Evolutionary conservation across 768 basidiomycete species (phyloP).

Genomic region (Megacollybia marginata): DNA sequence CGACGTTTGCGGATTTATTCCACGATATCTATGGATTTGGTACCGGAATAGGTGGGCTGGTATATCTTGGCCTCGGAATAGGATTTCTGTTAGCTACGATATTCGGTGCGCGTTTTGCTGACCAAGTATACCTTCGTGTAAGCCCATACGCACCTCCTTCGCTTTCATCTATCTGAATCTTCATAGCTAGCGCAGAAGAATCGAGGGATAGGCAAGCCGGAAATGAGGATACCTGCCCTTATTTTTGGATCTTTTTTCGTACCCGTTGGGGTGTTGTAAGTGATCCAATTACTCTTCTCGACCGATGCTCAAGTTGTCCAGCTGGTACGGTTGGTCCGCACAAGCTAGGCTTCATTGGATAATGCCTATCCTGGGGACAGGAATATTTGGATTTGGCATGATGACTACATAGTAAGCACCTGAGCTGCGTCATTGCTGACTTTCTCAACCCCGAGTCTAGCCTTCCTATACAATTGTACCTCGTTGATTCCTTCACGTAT

Average conservation of each 20-base stretch:
- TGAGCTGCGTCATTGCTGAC: slow-evolving; percentile 2
- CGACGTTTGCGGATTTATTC: slow-evolving; percentile 62
- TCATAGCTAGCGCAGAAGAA: slow-evolving; percentile 42
- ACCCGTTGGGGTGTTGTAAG: slow-evolving; percentile 66
- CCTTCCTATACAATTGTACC: slow-evolving; percentile 62
- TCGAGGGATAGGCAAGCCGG: slow-evolving; percentile 61
- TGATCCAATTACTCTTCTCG: slow-evolving; percentile 1
- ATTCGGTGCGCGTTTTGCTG: slow-evolving; percentile 27
- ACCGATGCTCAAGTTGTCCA: slow-evolving; percentile 12
- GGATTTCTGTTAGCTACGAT: slow-evolving; percentile 45
- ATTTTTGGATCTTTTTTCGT: slow-evolving; percentile 65
- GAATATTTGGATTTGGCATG: slow-evolving; percentile 55
- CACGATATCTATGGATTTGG: slow-evolving; percentile 41
- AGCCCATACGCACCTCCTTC: neutral
- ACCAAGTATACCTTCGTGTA: neutral
- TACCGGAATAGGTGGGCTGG: slow-evolving; percentile 44
- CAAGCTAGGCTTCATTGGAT: slow-evolving; percentile 63
- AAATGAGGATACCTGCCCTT: slow-evolving; percentile 70
- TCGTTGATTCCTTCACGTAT: slow-evolving; percentile 64
- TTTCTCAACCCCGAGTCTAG: slow-evolving; percentile 20
- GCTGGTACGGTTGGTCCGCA: slow-evolving; percentile 81
- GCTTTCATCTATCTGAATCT: neutral
- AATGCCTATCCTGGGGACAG: slow-evolving; percentile 64
- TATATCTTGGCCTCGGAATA: slow-evolving; percentile 46
- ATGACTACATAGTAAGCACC: slow-evolving; percentile 52